Conservation (phyloP, 148 eudicot species). For the Vaccinium vitisidaea region DNA sequence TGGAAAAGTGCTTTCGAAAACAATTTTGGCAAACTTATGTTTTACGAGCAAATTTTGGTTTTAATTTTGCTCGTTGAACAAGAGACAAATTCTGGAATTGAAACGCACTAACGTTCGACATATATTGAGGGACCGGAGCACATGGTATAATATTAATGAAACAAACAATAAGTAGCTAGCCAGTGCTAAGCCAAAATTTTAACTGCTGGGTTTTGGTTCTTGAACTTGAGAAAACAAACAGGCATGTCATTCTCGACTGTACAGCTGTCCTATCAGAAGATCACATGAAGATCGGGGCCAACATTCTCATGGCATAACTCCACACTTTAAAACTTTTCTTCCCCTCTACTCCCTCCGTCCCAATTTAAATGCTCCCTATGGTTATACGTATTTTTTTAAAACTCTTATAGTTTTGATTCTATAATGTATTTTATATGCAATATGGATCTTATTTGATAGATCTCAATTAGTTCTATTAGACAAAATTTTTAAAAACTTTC, state of each 20-base stretch:
- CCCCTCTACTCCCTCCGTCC: not conserved
- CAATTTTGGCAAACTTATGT: too few relatives aligned
- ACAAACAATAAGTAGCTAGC: not conserved
- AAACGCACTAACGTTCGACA: not conserved
- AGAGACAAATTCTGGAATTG: not conserved
- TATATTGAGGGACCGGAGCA: not conserved
- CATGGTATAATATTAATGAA: not conserved
- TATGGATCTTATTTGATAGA: too few relatives aligned
- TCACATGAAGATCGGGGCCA: slow-evolving; percentile 38
- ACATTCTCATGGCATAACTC: slow-evolving; percentile 67
- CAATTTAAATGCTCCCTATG: too few relatives aligned
- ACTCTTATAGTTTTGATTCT: too few relatives aligned
- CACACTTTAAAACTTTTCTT: slow-evolving; percentile 14
- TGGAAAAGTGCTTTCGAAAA: too few relatives aligned
- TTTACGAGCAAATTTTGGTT: not conserved
- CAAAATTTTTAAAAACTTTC: too few relatives aligned
- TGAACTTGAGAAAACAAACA: slow-evolving; percentile 12
- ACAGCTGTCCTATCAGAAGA: slow-evolving; percentile 36
- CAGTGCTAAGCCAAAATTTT: slow-evolving; percentile 1
- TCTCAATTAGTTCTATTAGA: too few relatives aligned
- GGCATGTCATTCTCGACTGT: slow-evolving; percentile 29
- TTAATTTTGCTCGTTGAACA: not conserved
- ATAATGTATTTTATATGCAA: too few relatives aligned
- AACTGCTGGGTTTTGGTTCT: not conserved
- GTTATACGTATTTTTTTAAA: too few relatives aligned